Evolutionary conservation across 495 filamentous ascomycete species (phyloP).

Genomic region (Achaetomiella virescens): DNA sequence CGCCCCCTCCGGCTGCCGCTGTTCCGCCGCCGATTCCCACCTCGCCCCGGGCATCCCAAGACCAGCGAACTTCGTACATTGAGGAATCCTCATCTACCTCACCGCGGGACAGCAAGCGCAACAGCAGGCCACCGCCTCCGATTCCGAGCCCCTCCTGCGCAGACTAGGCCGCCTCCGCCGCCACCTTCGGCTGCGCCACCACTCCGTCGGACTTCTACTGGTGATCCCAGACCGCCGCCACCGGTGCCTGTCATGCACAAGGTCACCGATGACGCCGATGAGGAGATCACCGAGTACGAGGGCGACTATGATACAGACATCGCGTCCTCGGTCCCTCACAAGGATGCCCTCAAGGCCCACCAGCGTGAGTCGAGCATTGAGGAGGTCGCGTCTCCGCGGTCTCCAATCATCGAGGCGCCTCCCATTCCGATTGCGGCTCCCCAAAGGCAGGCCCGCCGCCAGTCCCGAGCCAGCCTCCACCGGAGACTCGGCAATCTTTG

Average conservation of each 20-base stretch:
- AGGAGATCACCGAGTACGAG: slow-evolving; percentile 88
- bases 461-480: slow-evolving; percentile 50
- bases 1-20: slow-evolving; percentile 26
- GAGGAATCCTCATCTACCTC: slow-evolving; percentile 43
- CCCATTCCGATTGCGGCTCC: slow-evolving; percentile 44
- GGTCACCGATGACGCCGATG: slow-evolving; percentile 57
- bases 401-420: slow-evolving; percentile 41
- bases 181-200: slow-evolving; percentile 54
- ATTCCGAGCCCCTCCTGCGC: slow-evolving; percentile 49
- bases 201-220: slow-evolving; percentile 55
- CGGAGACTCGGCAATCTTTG: slow-evolving; percentile 43
- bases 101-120: slow-evolving; percentile 43
- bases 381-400: slow-evolving; percentile 41
- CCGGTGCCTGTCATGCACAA: slow-evolving; percentile 30
- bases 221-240: slow-evolving; percentile 37
- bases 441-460: slow-evolving; percentile 50
- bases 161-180: slow-evolving; percentile 68
- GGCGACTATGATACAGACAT: slow-evolving; percentile 99
- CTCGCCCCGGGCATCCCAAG: slow-evolving; percentile 49
- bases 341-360: slow-evolving; percentile 84
- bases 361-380: slow-evolving; percentile 68
- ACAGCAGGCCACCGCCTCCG: slow-evolving; percentile 45
- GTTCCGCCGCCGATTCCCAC: slow-evolving; percentile 28
- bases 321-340: slow-evolving; percentile 77
- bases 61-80: slow-evolving; percentile 48